A percentile compares a stretch with the other conserved stretches of the same genome.
Evolutionary conservation across 768 basidiomycete genomes (phyloP).

Genomic region (Galerina sulciceps): DNA sequence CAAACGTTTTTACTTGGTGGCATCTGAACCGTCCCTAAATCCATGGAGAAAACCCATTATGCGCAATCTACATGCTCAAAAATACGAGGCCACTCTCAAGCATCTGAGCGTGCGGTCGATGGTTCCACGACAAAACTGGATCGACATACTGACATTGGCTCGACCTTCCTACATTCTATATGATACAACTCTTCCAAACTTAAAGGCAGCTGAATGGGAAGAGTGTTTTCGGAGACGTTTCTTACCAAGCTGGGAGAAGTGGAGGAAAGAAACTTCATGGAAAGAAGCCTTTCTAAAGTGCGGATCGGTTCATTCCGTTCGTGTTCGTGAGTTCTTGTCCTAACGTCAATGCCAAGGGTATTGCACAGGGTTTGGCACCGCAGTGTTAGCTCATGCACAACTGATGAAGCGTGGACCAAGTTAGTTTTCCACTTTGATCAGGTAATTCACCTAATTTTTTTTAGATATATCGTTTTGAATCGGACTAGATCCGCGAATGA

Average conservation of each 20-base stretch:
- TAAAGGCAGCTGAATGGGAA: conserved; percentile 72
- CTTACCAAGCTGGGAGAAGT: conserved; percentile 75
- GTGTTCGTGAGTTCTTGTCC: conserved; percentile 8
- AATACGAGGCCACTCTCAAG: conserved; percentile 55
- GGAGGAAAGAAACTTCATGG: conserved; percentile 69
- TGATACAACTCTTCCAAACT: conserved; percentile 69
- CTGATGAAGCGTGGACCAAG: conserved; percentile 87
- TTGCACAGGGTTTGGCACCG: conserved; percentile 74
- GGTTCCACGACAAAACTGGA: conserved; percentile 81
- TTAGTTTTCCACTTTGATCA: conserved; percentile 32
- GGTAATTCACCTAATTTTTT: conserved; percentile 14
- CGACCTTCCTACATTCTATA: conserved; percentile 66
- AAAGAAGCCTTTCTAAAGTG: conserved; percentile 70
- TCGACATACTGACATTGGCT: conserved; percentile 73
- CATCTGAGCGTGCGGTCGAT: conserved; percentile 64
- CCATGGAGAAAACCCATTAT: conserved; percentile 79
- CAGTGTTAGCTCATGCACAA: conserved; percentile 67
- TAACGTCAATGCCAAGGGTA: conserved; percentile 41
- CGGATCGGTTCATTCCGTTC: conserved; percentile 32
- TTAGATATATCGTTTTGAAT: conserved; percentile 75
- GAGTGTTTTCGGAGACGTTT: conserved; percentile 75
- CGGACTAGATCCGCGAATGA: conserved; percentile 78
- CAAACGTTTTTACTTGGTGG: conserved; percentile 56
- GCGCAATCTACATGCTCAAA: conserved; percentile 48
- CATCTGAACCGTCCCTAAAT: conserved; percentile 68